phyloP scores from a whole-genome alignment of 257 asterid species.

The Ilex aquifolium region DNA sequence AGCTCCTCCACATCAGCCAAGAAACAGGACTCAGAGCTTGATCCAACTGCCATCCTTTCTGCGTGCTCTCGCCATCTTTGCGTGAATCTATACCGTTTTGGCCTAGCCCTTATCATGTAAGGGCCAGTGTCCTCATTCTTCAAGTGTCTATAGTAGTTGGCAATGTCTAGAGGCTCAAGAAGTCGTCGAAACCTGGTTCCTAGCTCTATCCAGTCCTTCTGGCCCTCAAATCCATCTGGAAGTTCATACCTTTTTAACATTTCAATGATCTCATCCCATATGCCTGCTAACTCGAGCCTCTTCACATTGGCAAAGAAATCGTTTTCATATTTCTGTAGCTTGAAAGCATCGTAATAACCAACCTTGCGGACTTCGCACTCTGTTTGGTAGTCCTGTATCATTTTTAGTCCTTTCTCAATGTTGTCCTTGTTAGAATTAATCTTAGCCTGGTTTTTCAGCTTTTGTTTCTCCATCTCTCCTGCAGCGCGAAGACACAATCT shows the following conservation, averaged over 20 bases:
- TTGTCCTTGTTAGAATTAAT: slow-evolving; percentile 41
- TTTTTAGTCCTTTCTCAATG: slow-evolving; percentile 43
- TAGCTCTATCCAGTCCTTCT: slow-evolving; percentile 66
- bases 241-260: slow-evolving; percentile 70
- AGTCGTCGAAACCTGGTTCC: slow-evolving; percentile 62
- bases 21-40: slow-evolving; percentile 57
- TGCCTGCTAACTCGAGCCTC: slow-evolving; percentile 66
- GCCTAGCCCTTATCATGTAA: slow-evolving; percentile 68
- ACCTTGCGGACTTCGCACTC: slow-evolving; percentile 59
- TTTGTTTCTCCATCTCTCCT: slow-evolving; percentile 69
- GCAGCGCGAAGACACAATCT: slow-evolving; percentile 85
- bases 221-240: slow-evolving; percentile 77
- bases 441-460: slow-evolving; percentile 48
- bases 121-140: slow-evolving; percentile 84
- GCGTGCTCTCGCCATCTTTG: slow-evolving; percentile 84
- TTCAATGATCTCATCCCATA: slow-evolving; percentile 74
- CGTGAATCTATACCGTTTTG: slow-evolving; percentile 52
- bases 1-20: slow-evolving; percentile 96
- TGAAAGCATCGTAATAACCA: slow-evolving; percentile 82
- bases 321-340: slow-evolving; percentile 40
- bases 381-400: slow-evolving; percentile 58
- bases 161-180: slow-evolving; percentile 82
- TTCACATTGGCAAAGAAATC: slow-evolving; percentile 70
- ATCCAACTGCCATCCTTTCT: slow-evolving; percentile 34
- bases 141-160: slow-evolving; percentile 75